These are phyloP conservation scores for Alternaria tenuissima DNA, from an alignment of 2,329 filamentous ascomycete genomes.

Conservation along the genomic window DNA sequence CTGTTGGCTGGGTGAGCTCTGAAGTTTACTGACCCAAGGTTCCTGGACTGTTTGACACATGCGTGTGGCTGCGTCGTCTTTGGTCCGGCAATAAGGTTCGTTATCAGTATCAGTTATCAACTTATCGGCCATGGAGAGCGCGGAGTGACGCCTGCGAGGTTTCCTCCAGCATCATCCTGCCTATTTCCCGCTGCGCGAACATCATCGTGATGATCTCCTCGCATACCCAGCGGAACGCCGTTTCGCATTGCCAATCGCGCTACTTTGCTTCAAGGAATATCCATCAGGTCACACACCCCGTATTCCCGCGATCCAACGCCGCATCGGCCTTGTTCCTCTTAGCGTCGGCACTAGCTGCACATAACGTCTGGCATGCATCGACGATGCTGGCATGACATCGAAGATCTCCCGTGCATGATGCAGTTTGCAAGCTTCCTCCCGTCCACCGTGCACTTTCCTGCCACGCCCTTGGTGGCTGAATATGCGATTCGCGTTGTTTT, in stretches of 20 bases:
- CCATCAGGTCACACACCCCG: background rate
- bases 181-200: background rate
- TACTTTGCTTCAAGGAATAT: background rate
- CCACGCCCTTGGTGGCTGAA: background rate
- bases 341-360: background rate
- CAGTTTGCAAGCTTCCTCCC: background rate
- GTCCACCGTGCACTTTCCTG: background rate
- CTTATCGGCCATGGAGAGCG: background rate
- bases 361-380: conserved; percentile 8
- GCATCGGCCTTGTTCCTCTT: background rate
- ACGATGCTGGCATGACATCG: conserved; percentile 18
- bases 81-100: conserved; percentile 1
- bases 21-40: conserved; percentile 1
- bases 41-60: conserved; percentile 6
- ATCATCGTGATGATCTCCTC: background rate
- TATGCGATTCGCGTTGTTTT: background rate
- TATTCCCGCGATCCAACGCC: background rate
- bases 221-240: background rate
- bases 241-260: background rate
- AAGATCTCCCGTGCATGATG: conserved; percentile 17
- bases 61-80: background rate
- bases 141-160: background rate
- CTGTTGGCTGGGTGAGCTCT: background rate
- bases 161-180: background rate
- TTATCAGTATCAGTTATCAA: conserved; percentile 8